Percentiles rank a stretch among this genome's conserved stretches.
phyloP scores from a whole-genome alignment of 2,329 filamentous ascomycete genomes.

The Boeremia exigua region DNA sequence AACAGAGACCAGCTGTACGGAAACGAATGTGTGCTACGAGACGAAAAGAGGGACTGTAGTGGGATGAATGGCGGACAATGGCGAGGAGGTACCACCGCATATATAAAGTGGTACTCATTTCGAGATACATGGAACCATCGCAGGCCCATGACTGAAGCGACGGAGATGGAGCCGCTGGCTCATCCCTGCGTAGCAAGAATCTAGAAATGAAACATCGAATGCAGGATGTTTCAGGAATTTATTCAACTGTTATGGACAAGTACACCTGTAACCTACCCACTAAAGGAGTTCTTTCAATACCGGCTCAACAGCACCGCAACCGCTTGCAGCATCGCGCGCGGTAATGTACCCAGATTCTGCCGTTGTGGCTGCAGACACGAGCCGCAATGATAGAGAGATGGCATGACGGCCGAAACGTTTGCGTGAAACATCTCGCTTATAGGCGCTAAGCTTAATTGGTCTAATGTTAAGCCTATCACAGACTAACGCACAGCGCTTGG shows the following conservation, averaged over 20 bases:
- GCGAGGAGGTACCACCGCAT: conserved; percentile 5
- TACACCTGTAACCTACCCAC: conserved; percentile 27
- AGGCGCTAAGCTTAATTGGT: conserved; percentile 13
- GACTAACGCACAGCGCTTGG: conserved; percentile 6
- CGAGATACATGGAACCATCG: conserved; percentile 14
- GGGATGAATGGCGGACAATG: conserved; percentile 6
- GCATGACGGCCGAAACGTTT: conserved; percentile 24
- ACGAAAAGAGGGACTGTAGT: conserved; percentile 32
- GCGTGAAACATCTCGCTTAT: conserved; percentile 26
- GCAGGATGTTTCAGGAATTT: conserved; percentile 17
- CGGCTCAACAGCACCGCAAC: conserved; percentile 25
- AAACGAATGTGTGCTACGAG: conserved; percentile 22
- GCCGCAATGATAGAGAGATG: conserved; percentile 17
- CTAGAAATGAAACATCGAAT: conserved; percentile 26
- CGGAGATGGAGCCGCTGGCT: conserved; percentile 17
- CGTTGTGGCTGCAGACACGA: conserved; percentile 15
- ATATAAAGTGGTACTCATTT: conserved; percentile 14
- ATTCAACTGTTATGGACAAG: conserved; percentile 20
- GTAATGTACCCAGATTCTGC: conserved; percentile 1
- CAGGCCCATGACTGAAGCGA: conserved; percentile 16
- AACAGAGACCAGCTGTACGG: conserved; percentile 34
- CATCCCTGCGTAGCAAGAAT: conserved; percentile 24
- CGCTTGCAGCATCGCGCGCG: conserved; percentile 9
- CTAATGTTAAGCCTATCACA: neutral
- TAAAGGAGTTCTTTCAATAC: conserved; percentile 21